Percentiles rank a stretch among this genome's conserved stretches.
Evolutionary conservation across 2,329 filamentous ascomycete genomes (phyloP).

Genomic region (Fusarium floridanum): DNA sequence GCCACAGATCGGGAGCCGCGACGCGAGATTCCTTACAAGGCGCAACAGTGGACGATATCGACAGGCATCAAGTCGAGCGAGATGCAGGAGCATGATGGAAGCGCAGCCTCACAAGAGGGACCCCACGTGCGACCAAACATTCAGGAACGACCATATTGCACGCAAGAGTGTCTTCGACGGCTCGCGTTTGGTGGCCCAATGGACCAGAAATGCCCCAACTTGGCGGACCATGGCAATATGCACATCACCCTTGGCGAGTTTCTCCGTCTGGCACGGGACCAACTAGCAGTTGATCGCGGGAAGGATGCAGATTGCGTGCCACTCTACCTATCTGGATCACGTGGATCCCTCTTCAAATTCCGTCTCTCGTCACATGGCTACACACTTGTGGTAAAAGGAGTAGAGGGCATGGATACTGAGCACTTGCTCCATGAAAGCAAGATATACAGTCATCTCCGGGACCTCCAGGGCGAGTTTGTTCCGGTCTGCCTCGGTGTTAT

Average conservation of each 20-base stretch:
- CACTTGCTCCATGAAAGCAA: constrained; percentile 48
- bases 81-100: no score
- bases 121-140: background rate
- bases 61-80: no score
- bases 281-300: constrained; percentile 50
- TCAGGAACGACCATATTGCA: constrained; percentile 46
- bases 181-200: constrained; percentile 38
- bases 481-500: constrained; percentile 53
- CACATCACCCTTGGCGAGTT: constrained; percentile 48
- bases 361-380: constrained; percentile 52
- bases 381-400: constrained; percentile 56
- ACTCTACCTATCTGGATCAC: constrained; percentile 47
- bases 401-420: constrained; percentile 42
- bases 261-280: constrained; percentile 40
- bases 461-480: constrained; percentile 51
- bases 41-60: constrained; percentile 39
- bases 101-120: no score
- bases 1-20: constrained; percentile 33
- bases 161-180: constrained; percentile 45
- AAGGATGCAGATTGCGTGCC: constrained; percentile 47
- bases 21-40: constrained; percentile 36
- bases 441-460: constrained; percentile 48
- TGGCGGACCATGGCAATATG: constrained; percentile 4
- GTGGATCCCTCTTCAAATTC: constrained; percentile 56
- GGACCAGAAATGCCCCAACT: constrained; percentile 50